These are phyloP conservation scores for Austroboletus eburneus DNA, from an alignment of 768 basidiomycete genomes.

Conservation along the genomic window DNA sequence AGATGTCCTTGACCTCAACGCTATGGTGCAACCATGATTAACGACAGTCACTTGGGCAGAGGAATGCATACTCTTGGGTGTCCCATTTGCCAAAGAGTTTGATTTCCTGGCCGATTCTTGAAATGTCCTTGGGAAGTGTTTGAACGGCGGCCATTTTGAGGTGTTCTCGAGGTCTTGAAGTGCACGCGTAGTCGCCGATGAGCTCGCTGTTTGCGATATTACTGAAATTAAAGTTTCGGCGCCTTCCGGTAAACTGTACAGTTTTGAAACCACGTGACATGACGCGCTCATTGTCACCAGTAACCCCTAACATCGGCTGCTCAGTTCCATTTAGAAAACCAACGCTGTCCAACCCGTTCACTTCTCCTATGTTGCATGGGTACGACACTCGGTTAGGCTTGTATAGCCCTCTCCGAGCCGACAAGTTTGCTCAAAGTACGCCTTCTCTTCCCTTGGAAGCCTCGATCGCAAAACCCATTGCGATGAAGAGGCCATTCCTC, in stretches of 20 bases:
- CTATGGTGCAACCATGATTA: constrained; percentile 38
- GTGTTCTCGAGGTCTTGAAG: constrained; percentile 30
- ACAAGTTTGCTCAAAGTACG: too few species aligned
- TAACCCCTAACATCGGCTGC: too few species aligned
- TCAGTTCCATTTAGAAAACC: too few species aligned
- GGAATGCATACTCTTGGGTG: constrained; percentile 77
- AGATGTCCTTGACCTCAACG: constrained; percentile 99
- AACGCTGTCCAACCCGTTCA: too few species aligned
- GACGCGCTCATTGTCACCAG: too few species aligned
- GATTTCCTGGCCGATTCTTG: constrained; percentile 77
- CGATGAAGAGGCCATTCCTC: too few species aligned
- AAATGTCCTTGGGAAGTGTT: constrained; percentile 80
- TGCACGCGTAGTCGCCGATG: constrained; percentile 15
- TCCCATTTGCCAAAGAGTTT: constrained; percentile 99
- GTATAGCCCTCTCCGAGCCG: too few species aligned
- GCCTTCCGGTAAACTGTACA: constrained; percentile 29
- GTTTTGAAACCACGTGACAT: constrained; percentile 10
- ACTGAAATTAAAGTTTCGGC: constrained; percentile 25
- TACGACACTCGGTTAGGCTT: too few species aligned
- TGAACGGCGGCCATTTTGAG: constrained; percentile 59
- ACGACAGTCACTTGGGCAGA: constrained; percentile 1
- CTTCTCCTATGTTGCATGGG: too few species aligned
- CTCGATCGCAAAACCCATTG: too few species aligned
- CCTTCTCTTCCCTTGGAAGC: too few species aligned
- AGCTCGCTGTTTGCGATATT: constrained; percentile 20